Evolutionary conservation across 192 early-diverging fungal species (phyloP).

Genomic region (Geranomyces variabilis): DNA sequence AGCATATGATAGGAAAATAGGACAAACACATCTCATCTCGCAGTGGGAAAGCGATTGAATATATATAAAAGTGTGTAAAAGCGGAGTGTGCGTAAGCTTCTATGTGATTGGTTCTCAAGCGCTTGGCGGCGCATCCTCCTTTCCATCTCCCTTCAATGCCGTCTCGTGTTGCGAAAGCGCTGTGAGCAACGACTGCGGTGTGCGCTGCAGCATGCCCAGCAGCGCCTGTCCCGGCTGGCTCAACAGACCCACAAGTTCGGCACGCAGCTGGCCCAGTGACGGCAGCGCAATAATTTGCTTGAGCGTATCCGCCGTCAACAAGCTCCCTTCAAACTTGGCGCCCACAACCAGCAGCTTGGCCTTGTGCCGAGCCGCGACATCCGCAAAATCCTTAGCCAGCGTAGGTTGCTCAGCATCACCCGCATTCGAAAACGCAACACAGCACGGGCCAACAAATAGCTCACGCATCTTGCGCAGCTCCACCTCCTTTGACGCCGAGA

Average conservation of each 20-base stretch:
- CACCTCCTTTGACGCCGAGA: background rate
- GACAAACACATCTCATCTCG: no score
- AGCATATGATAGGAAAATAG: no score
- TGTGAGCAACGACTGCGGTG: constrained; percentile 16
- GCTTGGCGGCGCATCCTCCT: no score
- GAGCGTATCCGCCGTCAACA: constrained; percentile 32
- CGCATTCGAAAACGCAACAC: constrained; percentile 32
- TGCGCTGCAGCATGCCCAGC: constrained; percentile 22
- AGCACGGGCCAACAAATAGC: constrained; percentile 24
- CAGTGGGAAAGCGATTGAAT: no score
- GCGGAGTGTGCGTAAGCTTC: no score
- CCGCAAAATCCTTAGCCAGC: constrained; percentile 28
- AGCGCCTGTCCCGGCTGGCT: constrained; percentile 26
- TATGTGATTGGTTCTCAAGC: no score
- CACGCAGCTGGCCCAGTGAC: constrained; percentile 24
- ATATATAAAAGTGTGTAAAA: no score
- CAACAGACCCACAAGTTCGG: constrained; percentile 34
- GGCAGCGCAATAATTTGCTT: constrained; percentile 27
- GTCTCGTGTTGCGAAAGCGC: constrained; percentile 27
- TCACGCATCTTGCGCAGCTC: constrained; percentile 11
- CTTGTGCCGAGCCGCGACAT: constrained; percentile 20
- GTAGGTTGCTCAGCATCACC: constrained; percentile 23
- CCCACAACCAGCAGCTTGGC: constrained; percentile 36
- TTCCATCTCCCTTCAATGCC: constrained; percentile 16
- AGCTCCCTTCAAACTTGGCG: constrained; percentile 32